Base-by-base conservation (phyloP, 2,329 filamentous ascomycete species). In the Aspergillus sp. region DNA sequence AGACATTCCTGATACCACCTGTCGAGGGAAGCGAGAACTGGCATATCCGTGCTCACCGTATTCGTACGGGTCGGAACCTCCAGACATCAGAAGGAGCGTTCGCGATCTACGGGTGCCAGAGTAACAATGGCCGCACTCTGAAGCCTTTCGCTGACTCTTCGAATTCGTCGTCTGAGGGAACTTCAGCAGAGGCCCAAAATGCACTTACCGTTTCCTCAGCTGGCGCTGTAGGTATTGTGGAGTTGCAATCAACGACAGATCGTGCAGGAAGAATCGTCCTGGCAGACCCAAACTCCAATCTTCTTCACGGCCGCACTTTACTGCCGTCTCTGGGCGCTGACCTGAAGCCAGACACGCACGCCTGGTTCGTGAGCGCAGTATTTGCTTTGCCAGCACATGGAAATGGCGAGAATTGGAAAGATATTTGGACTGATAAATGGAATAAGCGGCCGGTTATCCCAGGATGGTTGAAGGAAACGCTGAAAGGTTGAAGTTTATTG, bases 251-350 rank as follows among this genome's bases (percentile, higher is more conserved):
- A 6, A 43, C 55, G n/a, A 66, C 59, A 19, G 60, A 67, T 12
- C 79, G 88, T 19, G 75, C 73, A 54, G 89, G 89, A 3, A 86
- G 83, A 68, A 79, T 91, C 25, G 84, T 92, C 48, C 86, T 91
- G 57, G 88, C 89, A 11, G 90, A 93, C 70, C 89, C 90, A 6
- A 92, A 93, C 75, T 89, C 87, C 48, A 93, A 93, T 73, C 75
- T 93, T 35, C 80, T 91, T 2, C 87, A 91, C 75, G 85, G 86
- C 58, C 78, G 90, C 58, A 91, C 88, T 4, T 81, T 89, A 43
- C 83, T 93, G 64, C 90, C 90, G 23, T 87, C 87, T 31, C 73
- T 93, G 66, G 84, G 87, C 68, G 80, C 83, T 61, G 86, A 84
- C 25, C 70, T 92, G 37, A 76, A 77, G 53, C 77, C 79, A 45